These are phyloP conservation scores for Monilinia fructicola DNA, from an alignment of 2,329 filamentous ascomycete species.

Conservation along the genomic window DNA sequence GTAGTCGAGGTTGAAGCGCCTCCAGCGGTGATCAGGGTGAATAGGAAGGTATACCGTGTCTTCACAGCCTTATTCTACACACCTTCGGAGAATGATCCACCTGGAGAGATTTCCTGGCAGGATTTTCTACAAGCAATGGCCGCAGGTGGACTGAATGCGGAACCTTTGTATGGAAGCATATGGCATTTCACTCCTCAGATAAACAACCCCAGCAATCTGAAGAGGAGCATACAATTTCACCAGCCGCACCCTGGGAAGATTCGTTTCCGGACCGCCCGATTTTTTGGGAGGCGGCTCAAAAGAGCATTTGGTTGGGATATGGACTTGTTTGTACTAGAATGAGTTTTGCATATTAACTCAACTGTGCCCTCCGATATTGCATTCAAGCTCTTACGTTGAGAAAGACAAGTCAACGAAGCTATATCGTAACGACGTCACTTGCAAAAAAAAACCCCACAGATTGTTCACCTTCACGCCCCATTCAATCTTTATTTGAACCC, in stretches of 20 bases:
- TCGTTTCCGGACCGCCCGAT: background rate
- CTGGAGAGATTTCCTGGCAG: conserved; percentile 1
- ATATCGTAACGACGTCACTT: too few species aligned
- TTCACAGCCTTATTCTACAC: conserved; percentile 3
- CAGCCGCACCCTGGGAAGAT: conserved; percentile 9
- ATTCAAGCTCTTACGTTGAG: background rate
- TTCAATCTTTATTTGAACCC: background rate
- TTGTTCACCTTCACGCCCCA: background rate
- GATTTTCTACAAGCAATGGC: conserved; percentile 7
- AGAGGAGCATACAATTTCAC: conserved; percentile 8
- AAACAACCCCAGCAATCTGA: background rate
- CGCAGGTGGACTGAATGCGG: background rate
- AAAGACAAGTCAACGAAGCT: background rate
- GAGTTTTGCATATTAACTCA: background rate
- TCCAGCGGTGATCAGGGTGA: background rate
- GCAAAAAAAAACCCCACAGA: background rate
- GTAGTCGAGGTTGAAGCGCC: background rate
- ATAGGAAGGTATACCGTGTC: background rate
- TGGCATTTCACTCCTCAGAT: conserved; percentile 1
- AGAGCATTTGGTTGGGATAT: conserved; percentile 1
- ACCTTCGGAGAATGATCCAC: background rate
- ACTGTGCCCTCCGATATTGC: background rate
- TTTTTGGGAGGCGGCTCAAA: background rate
- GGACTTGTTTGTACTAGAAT: background rate
- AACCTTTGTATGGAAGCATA: background rate